Evolutionary conservation across 441 rosid genomes (phyloP), one percentile per base, ranked within the genome.

Genomic region (Erodium texanum): DNA sequence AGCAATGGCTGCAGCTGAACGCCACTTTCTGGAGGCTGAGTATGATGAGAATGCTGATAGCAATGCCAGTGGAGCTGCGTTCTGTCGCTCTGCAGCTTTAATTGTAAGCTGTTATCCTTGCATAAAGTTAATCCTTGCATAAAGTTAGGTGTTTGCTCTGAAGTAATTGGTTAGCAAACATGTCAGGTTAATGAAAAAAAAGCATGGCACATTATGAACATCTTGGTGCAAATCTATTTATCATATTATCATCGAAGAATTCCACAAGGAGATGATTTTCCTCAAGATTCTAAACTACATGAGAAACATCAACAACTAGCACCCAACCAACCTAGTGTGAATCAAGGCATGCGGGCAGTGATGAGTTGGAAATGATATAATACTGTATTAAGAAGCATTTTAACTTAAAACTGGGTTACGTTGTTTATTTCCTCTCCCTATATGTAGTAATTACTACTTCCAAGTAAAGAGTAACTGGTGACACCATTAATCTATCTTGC

Each of bases 1-100:
- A 74, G 90, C 90, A 70, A 83, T 86, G 89, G 89, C 92, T 7
- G 87, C 90, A 1, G 93, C 90, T 41, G 93, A 88, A 70, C 88
- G 88, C 65, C 89, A 77, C 80, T 83, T 86, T 68, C 67, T 86
- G 85, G 93, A 88, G 65, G 83, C 88, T 20, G 90, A 88, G 61
- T 86, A 88, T 70, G 88, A 88, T 67, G 90, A 84, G 70, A 84
- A 88, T 66, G 85, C 87, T 9, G 93, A 86, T 77, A 73, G 73
- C 70, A 86, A 83, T 80, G 85, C 84, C 0, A 83, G 85, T 43
- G 93, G 93, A 77, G 89, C 90, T 32, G 90, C 90, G 70, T 88
- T 86, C 75, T 86, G 89, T 70, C 93, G 93, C 69, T 88, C 93
- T 67, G 88, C 87, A 18, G 89, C 90, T 71, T 80, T 88, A 74